Conservation (phyloP, 768 basidiomycete species). For the Mycena polygramma region DNA sequence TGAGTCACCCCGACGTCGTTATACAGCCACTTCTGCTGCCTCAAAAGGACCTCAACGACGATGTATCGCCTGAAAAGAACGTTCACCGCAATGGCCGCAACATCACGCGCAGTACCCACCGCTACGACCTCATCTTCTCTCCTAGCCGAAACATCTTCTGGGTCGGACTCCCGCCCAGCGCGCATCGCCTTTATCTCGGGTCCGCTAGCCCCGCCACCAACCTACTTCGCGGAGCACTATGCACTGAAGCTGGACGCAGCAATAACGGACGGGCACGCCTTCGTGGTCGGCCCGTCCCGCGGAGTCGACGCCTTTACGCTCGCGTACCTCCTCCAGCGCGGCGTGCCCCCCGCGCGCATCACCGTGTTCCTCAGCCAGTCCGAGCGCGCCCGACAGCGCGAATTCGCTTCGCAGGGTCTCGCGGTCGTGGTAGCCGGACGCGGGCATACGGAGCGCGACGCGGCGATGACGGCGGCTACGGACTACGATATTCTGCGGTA, state of each 20-base stretch:
- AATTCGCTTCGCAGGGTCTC: conserved; percentile 34
- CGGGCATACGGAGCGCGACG: conserved; percentile 44
- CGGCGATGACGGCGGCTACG: conserved; percentile 44
- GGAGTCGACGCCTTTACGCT: conserved; percentile 42
- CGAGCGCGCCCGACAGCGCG: conserved; percentile 30
- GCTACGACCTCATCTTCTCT: too few relatives aligned
- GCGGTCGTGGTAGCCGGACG: conserved; percentile 38
- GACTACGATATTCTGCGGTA: conserved; percentile 49
- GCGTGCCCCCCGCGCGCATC: conserved; percentile 35
- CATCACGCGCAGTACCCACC: too few relatives aligned
- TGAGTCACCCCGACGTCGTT: too few relatives aligned
- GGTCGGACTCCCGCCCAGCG: neutral
- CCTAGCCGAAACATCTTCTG: too few relatives aligned
- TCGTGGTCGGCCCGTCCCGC: conserved; percentile 40
- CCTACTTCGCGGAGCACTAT: conserved; percentile 41
- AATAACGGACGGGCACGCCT: conserved; percentile 39
- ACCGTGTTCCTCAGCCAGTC: conserved; percentile 39
- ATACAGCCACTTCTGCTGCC: too few relatives aligned
- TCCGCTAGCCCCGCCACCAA: conserved; percentile 24
- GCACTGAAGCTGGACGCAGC: conserved; percentile 30
- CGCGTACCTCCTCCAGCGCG: conserved; percentile 32
- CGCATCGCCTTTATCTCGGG: conserved; percentile 34
- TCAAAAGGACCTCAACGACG: too few relatives aligned
- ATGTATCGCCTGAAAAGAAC: too few relatives aligned
- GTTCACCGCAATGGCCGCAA: too few relatives aligned